Evolutionary conservation across 768 basidiomycete genomes (phyloP).

Genomic region (Termitomyces sp.): DNA sequence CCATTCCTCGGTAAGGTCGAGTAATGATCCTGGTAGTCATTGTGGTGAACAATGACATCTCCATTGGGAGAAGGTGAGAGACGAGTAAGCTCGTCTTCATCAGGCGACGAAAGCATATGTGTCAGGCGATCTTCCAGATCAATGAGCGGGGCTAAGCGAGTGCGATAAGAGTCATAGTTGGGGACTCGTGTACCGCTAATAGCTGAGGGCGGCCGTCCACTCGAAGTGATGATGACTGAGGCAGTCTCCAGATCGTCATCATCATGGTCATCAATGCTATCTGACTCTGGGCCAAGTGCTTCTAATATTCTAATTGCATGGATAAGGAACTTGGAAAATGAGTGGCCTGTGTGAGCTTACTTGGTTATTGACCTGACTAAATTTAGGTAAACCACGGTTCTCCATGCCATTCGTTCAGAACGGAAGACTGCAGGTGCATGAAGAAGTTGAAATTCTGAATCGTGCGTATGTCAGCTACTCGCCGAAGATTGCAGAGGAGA

Average conservation of each 20-base stretch:
- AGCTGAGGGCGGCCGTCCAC: slow-evolving; percentile 45
- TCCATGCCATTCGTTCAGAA: slow-evolving; percentile 80
- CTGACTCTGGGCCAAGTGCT: slow-evolving; percentile 60
- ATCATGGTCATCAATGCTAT: slow-evolving; percentile 53
- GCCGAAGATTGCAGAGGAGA: background rate
- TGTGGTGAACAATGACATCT: slow-evolving; percentile 16
- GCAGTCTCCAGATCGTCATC: slow-evolving; percentile 51
- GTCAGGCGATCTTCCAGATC: slow-evolving; percentile 69
- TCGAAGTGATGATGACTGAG: slow-evolving; percentile 43
- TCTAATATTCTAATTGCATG: slow-evolving; percentile 58
- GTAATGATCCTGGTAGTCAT: slow-evolving; percentile 11
- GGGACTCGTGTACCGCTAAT: slow-evolving; percentile 43
- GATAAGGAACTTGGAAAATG: slow-evolving; percentile 14
- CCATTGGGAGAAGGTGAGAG: slow-evolving; percentile 32
- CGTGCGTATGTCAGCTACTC: slow-evolving; percentile 7
- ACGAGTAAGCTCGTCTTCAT: slow-evolving; percentile 66
- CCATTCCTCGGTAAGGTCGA: slow-evolving; percentile 3
- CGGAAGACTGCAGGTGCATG: slow-evolving; percentile 74
- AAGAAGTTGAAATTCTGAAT: slow-evolving; percentile 75
- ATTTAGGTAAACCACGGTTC: slow-evolving; percentile 85
- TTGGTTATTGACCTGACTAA: slow-evolving; percentile 77
- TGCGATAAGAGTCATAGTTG: slow-evolving; percentile 57
- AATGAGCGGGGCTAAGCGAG: slow-evolving; percentile 59
- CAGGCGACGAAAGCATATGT: slow-evolving; percentile 58
- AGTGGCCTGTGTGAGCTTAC: slow-evolving; percentile 27